Conservation (phyloP, 2,329 filamentous ascomycete genomes). For the Paecilomyces niveus region DNA sequence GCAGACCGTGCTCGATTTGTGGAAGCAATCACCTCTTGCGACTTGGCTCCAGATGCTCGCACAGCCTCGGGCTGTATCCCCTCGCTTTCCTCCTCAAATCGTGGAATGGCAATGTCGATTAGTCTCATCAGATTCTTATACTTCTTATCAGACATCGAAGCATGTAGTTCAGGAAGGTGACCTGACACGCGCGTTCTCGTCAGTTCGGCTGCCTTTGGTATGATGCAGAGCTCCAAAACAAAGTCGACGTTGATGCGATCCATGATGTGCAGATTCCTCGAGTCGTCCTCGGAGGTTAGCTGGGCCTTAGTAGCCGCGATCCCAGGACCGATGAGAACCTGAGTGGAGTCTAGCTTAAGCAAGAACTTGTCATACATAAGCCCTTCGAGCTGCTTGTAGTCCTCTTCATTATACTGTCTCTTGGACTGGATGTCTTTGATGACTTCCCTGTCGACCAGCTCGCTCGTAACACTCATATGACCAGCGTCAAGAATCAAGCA, state of each 20-base stretch:
- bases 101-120: conserved; percentile 90
- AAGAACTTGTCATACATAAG: conserved; percentile 98
- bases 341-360: conserved; percentile 87
- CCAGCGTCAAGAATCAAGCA: conserved; percentile 94
- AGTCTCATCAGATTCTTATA: conserved; percentile 97
- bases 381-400: conserved; percentile 79
- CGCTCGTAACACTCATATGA: conserved; percentile 88
- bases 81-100: conserved; percentile 52
- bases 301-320: conserved; percentile 85
- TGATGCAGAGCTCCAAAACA: conserved; percentile 87
- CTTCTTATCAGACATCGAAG: conserved; percentile 85
- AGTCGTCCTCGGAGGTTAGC: conserved; percentile 59
- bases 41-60: conserved; percentile 24
- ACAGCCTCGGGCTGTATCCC: conserved; percentile 23
- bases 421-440: conserved; percentile 86
- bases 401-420: conserved; percentile 78
- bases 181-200: conserved; percentile 89
- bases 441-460: conserved; percentile 86
- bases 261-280: conserved; percentile 76
- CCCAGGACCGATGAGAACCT: conserved; percentile 89
- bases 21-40: conserved; percentile 20
- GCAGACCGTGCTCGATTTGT: conserved; percentile 52
- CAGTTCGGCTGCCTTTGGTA: conserved; percentile 90
- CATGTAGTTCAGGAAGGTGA: conserved; percentile 85
- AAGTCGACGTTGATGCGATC: conserved; percentile 98